phyloP scores from a whole-genome alignment of 1,284 basidiomycete species.

The Apiotrichum laibachii region DNA sequence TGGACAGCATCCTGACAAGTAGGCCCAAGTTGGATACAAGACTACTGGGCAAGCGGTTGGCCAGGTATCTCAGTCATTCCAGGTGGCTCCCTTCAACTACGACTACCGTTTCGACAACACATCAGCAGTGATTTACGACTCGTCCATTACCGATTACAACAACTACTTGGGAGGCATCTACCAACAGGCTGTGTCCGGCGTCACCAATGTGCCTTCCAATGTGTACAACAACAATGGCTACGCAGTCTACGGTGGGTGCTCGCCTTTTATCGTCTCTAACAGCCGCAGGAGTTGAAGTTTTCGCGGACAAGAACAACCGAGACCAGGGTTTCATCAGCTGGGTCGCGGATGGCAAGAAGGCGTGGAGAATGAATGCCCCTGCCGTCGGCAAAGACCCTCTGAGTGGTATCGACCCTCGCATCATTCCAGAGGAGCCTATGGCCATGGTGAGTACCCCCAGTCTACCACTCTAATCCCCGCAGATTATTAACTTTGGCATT shows the following conservation, averaged over 20 bases:
- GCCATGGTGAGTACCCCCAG: conserved; percentile 43
- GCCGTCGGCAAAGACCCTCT: conserved; percentile 72
- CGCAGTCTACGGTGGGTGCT: conserved; percentile 57
- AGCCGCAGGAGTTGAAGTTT: conserved; percentile 62
- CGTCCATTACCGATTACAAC: conserved; percentile 63
- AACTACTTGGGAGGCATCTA: conserved; percentile 70
- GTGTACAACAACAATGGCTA: background rate
- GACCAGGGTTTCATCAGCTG: conserved; percentile 67
- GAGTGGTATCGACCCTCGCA: conserved; percentile 70
- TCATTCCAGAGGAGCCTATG: conserved; percentile 81
- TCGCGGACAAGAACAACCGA: conserved; percentile 59
- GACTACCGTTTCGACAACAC: conserved; percentile 62
- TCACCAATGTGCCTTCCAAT: conserved; percentile 56
- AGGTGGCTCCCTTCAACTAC: conserved; percentile 60
- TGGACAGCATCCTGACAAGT: background rate
- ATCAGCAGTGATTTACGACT: conserved; percentile 46
- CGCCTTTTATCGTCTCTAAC: background rate
- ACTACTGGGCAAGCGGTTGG: conserved; percentile 38
- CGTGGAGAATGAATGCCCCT: conserved; percentile 69
- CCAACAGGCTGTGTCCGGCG: conserved; percentile 75
- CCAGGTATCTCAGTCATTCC: conserved; percentile 58
- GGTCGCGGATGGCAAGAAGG: conserved; percentile 63
- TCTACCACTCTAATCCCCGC: conserved; percentile 50
- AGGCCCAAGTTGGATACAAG: conserved; percentile 34
- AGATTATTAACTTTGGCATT: conserved; percentile 71